phyloP scores from a whole-genome alignment of 2,329 filamentous ascomycete genomes.

The Colletotrichum caudatum region DNA sequence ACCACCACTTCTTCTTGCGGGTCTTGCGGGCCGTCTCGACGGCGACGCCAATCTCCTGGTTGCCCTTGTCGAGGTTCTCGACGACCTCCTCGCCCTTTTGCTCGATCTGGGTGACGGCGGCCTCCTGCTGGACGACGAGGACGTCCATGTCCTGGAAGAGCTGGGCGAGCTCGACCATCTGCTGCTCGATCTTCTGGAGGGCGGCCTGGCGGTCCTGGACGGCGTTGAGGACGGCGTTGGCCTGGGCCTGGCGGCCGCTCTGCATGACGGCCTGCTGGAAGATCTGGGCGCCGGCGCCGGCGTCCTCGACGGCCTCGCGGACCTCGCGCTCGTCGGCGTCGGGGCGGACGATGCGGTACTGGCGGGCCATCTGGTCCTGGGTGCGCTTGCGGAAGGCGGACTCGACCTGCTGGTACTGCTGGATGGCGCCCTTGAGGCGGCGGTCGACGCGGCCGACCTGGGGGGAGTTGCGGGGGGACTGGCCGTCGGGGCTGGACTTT shows the following conservation, averaged over 20 bases:
- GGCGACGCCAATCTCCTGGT: slow-evolving; percentile 83
- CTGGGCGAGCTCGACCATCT: slow-evolving; percentile 88
- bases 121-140: slow-evolving; percentile 88
- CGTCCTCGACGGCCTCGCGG: slow-evolving; percentile 79
- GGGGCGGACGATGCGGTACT: slow-evolving; percentile 90
- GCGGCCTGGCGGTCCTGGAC: slow-evolving; percentile 87
- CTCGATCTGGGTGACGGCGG: slow-evolving; percentile 83
- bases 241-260: slow-evolving; percentile 84
- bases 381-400: slow-evolving; percentile 83
- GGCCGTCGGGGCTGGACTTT: slow-evolving; percentile 84
- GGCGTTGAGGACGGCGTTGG: slow-evolving; percentile 80
- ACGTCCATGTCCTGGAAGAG: slow-evolving; percentile 92
- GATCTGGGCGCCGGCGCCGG: slow-evolving; percentile 75
- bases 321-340: slow-evolving; percentile 85
- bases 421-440: slow-evolving; percentile 83
- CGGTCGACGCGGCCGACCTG: slow-evolving; percentile 87
- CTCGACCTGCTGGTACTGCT: slow-evolving; percentile 84
- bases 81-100: slow-evolving; percentile 87
- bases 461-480: slow-evolving; percentile 77
- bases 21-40: slow-evolving; percentile 84
- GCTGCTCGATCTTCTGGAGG: slow-evolving; percentile 90
- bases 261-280: slow-evolving; percentile 90
- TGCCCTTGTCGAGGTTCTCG: slow-evolving; percentile 86
- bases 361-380: slow-evolving; percentile 85
- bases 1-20: slow-evolving; percentile 97